Percentiles rank a stretch among this genome's conserved stretches.
Conservation (phyloP, 768 basidiomycete genomes). For the Mycena vitilis region DNA sequence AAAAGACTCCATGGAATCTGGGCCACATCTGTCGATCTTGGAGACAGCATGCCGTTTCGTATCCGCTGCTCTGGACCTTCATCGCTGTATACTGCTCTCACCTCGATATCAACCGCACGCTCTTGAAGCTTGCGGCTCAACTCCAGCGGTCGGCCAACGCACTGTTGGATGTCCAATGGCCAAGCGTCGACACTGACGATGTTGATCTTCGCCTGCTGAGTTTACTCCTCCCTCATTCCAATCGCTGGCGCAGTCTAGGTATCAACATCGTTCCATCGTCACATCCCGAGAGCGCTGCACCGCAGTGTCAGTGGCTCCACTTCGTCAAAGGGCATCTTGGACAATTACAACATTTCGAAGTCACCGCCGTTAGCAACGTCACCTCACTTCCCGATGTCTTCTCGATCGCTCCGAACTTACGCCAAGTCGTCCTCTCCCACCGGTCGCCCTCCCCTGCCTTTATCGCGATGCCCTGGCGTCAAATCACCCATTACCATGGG, state of each 20-base stretch:
- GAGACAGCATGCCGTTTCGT: neutral
- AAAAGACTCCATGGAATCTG: too few species aligned
- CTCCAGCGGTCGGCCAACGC: neutral
- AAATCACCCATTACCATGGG: slow-evolving; percentile 6
- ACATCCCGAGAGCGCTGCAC: too few species aligned
- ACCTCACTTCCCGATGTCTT: neutral
- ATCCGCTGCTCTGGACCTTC: neutral
- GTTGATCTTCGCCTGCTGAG: neutral
- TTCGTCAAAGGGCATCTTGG: neutral
- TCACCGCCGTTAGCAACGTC: neutral
- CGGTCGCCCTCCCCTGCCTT: neutral
- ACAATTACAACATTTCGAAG: neutral
- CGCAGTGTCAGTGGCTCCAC: neutral
- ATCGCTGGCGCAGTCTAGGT: neutral
- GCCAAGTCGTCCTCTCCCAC: neutral
- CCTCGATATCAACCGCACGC: neutral
- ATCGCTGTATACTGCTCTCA: neutral
- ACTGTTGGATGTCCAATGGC: neutral
- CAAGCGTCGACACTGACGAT: neutral
- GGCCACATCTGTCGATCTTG: neutral
- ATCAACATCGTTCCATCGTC: too few species aligned
- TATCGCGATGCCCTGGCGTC: slow-evolving; percentile 1
- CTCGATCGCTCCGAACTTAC: slow-evolving; percentile 3
- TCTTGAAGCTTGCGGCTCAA: neutral
- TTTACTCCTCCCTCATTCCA: neutral